Conservation (phyloP, 331 rosid species). For the Pyrus hybrid region DNA sequence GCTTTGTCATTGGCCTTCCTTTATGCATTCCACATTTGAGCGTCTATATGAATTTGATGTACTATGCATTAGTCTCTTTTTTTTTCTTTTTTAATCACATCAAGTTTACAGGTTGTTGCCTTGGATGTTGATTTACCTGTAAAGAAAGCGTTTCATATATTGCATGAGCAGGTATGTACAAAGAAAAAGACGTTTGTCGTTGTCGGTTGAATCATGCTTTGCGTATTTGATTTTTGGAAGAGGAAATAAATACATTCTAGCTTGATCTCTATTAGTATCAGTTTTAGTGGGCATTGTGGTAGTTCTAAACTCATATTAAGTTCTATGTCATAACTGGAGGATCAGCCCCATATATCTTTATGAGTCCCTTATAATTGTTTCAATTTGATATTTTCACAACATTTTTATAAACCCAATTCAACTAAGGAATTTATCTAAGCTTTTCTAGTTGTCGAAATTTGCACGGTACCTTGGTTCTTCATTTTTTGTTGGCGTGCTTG, state of each 20-base stretch:
- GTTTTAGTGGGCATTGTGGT: background rate
- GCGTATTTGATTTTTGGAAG: background rate
- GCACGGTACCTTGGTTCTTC: background rate
- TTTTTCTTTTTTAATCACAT: slow-evolving; percentile 15
- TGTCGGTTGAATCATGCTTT: background rate
- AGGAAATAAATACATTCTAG: background rate
- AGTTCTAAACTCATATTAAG: background rate
- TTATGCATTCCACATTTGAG: background rate
- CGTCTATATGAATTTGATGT: background rate
- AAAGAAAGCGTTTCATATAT: slow-evolving; percentile 92
- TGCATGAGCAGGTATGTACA: slow-evolving; percentile 85
- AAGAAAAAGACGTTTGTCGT: background rate
- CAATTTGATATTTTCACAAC: background rate
- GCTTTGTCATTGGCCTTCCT: slow-evolving; percentile 22
- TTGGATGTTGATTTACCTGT: slow-evolving; percentile 89
- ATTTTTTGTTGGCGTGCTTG: background rate
- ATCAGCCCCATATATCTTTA: background rate
- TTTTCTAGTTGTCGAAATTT: background rate
- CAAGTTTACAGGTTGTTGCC: slow-evolving; percentile 66
- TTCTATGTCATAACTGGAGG: background rate
- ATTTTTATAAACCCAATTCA: background rate
- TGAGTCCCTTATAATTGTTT: background rate
- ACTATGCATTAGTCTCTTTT: background rate
- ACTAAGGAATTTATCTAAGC: slow-evolving; percentile 1
- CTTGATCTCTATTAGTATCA: background rate